Conservation (phyloP, 2,329 filamentous ascomycete genomes). For the Metarhizium anisopliae region DNA sequence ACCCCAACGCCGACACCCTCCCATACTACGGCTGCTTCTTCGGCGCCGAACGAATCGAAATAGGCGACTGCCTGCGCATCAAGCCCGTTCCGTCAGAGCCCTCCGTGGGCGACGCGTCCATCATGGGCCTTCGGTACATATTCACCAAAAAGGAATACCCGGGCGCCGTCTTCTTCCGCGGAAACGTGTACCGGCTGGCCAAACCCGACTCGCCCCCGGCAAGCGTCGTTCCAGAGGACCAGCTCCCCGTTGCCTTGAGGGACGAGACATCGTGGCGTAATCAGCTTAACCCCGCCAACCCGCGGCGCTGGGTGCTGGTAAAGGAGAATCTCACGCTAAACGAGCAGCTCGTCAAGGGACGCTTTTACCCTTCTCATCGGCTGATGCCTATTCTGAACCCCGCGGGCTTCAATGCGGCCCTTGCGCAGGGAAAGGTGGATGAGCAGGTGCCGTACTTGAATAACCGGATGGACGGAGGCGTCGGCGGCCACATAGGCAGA, state of each 20-base stretch:
- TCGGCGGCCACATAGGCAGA: constrained; percentile 31
- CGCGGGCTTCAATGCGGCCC: constrained; percentile 25
- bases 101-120: constrained; percentile 20
- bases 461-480: constrained; percentile 36
- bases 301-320: constrained; percentile 30
- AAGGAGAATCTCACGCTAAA: constrained; percentile 37
- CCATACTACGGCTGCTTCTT: constrained; percentile 40
- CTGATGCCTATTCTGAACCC: constrained; percentile 42
- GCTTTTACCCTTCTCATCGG: constrained; percentile 49
- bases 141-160: constrained; percentile 26
- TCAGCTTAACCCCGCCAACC: constrained; percentile 21
- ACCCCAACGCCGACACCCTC: constrained; percentile 21
- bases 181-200: constrained; percentile 29
- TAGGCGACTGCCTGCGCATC: constrained; percentile 40
- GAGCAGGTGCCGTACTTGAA: constrained; percentile 43
- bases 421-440: constrained; percentile 29
- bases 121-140: constrained; percentile 32
- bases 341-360: constrained; percentile 39
- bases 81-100: constrained; percentile 29
- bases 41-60: constrained; percentile 39
- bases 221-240: constrained; percentile 24
- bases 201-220: constrained; percentile 16
- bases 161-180: constrained; percentile 30
- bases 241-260: constrained; percentile 30
- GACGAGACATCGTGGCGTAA: constrained; percentile 32